A percentile compares a stretch with the other conserved stretches of the same genome.
phyloP scores from a whole-genome alignment of 148 eudicot genomes.

The Silene latifolia region DNA sequence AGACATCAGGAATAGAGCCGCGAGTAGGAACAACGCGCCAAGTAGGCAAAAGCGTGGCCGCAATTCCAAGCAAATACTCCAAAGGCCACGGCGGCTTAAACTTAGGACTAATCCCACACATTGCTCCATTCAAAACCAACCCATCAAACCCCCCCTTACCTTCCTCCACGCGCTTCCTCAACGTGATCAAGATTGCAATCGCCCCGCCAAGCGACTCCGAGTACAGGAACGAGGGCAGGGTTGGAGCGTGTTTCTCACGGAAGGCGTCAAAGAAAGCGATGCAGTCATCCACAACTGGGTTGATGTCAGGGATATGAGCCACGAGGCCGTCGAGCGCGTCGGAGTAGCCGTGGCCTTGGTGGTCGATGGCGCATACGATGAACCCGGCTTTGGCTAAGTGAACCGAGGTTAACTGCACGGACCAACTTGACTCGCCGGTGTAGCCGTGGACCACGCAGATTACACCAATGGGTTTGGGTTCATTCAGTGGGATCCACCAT shows the following conservation, averaged over 20 bases:
- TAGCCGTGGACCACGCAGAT: constrained; percentile 81
- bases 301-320: constrained; percentile 77
- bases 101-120: constrained; percentile 91
- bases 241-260: constrained; percentile 39
- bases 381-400: constrained; percentile 70
- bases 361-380: constrained; percentile 75
- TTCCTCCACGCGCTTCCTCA: constrained; percentile 40
- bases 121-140: constrained; percentile 78
- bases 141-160: constrained; percentile 50
- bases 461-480: constrained; percentile 27
- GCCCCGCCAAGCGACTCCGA: constrained; percentile 95
- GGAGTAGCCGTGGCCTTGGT: constrained; percentile 92
- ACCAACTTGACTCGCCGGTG: constrained; percentile 98
- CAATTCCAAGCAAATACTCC: constrained; percentile 66
- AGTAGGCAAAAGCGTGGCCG: constrained; percentile 62
- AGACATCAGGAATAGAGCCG: constrained; percentile 74
- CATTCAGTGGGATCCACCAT: constrained; percentile 59
- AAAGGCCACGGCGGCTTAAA: constrained; percentile 97
- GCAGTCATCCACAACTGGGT: constrained; percentile 81
- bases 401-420: constrained; percentile 67
- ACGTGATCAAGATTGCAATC: constrained; percentile 61
- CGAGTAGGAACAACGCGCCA: constrained; percentile 93
- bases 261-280: constrained; percentile 58
- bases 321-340: constrained; percentile 58
- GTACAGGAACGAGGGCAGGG: constrained; percentile 62